Percentiles rank a stretch among this genome's conserved stretches.
phyloP scores from a whole-genome alignment of 2,329 filamentous ascomycete genomes.

The Teratosphaeria epicoccoides region DNA sequence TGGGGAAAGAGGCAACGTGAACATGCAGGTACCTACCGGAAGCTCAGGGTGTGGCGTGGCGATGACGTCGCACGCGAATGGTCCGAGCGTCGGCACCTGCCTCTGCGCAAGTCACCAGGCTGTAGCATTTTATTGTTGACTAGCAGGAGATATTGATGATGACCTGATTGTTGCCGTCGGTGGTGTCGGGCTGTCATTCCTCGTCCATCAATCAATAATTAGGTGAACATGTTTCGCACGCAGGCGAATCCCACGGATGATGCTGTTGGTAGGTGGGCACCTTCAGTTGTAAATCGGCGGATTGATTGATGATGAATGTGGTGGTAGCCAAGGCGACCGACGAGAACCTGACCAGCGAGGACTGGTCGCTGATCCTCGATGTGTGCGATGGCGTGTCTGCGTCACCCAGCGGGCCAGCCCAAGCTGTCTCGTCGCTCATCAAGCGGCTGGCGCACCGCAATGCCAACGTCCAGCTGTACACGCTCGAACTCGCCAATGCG shows the following conservation, averaged over 20 bases:
- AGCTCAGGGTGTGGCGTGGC: too few species aligned
- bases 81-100: too few species aligned
- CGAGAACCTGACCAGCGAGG: conserved; percentile 85
- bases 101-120: too few species aligned
- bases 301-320: conserved; percentile 1
- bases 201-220: not conserved
- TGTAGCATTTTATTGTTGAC: too few species aligned
- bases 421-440: conserved; percentile 75
- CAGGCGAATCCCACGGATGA: conserved; percentile 53
- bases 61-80: too few species aligned
- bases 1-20: too few species aligned
- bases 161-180: too few species aligned
- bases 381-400: conserved; percentile 30
- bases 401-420: conserved; percentile 23
- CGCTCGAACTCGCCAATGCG: conserved; percentile 84
- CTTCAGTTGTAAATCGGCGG: not conserved
- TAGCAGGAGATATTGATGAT: too few species aligned
- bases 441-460: conserved; percentile 87
- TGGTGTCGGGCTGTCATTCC: too few species aligned
- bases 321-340: conserved; percentile 71
- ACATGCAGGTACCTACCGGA: too few species aligned
- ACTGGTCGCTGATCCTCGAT: conserved; percentile 59
- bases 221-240: conserved; percentile 34
- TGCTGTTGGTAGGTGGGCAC: conserved; percentile 45
- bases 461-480: conserved; percentile 92